Conservation (phyloP, 352 stramenopile species). For the Synura sp. region DNA sequence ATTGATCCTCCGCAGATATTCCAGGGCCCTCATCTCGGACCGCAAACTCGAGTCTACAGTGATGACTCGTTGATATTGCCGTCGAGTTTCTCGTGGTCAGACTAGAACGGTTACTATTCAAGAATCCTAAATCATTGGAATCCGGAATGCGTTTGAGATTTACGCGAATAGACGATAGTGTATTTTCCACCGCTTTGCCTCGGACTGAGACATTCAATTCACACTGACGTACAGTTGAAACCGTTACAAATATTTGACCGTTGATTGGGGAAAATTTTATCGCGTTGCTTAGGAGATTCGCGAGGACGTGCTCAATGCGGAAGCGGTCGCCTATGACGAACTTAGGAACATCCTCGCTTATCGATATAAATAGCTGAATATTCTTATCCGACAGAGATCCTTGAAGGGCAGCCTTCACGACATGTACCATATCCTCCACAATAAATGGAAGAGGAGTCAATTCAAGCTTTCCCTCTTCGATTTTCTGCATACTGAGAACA, state of each 20-base stretch:
- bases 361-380: too few relatives aligned
- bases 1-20: not conserved
- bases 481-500: constrained; percentile 34
- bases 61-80: too few relatives aligned
- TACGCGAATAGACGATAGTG: too few relatives aligned
- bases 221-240: not conserved
- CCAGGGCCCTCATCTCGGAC: not conserved
- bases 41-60: not conserved
- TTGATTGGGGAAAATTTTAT: constrained; percentile 19
- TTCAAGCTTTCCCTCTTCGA: constrained; percentile 39
- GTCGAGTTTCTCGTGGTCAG: too few relatives aligned
- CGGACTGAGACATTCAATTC: too few relatives aligned
- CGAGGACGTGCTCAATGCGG: constrained; percentile 15
- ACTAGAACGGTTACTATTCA: too few relatives aligned
- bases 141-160: too few relatives aligned
- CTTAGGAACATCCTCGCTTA: constrained; percentile 3
- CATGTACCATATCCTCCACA: too few relatives aligned
- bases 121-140: too few relatives aligned
- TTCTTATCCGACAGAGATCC: too few relatives aligned
- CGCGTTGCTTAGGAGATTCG: constrained; percentile 14
- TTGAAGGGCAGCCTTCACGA: too few relatives aligned
- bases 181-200: too few relatives aligned
- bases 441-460: constrained; percentile 22
- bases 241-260: not conserved
- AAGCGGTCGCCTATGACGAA: not conserved